Evolutionary conservation across 495 filamentous ascomycete genomes (phyloP).

Genomic region (Neurospora sp.): DNA sequence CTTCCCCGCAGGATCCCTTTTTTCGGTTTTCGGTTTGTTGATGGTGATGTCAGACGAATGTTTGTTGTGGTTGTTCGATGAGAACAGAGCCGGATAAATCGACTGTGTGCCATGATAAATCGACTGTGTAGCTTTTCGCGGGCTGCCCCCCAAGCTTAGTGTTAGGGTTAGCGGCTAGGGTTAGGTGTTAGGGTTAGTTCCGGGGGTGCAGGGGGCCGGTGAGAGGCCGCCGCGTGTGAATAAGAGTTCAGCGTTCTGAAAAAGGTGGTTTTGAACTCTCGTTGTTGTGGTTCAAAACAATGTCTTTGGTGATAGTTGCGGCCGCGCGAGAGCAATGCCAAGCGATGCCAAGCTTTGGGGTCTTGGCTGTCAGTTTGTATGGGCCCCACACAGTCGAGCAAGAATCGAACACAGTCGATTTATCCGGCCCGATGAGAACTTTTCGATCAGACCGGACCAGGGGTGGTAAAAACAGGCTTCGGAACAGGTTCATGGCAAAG

Average conservation of each 20-base stretch:
- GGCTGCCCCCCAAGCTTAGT: too few species aligned
- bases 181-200: neutral
- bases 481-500: neutral
- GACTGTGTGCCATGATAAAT: too few species aligned
- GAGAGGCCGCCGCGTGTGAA: neutral
- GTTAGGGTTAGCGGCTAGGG: neutral
- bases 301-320: neutral
- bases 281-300: neutral
- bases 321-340: too few species aligned
- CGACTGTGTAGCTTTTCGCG: too few species aligned
- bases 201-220: neutral
- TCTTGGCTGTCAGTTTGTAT: too few species aligned
- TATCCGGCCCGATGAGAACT: neutral
- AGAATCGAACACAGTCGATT: too few species aligned
- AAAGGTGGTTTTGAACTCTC: neutral
- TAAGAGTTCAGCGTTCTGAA: neutral
- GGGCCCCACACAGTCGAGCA: too few species aligned
- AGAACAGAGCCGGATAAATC: too few species aligned
- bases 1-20: neutral
- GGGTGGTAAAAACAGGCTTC: neutral
- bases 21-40: neutral
- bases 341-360: too few species aligned
- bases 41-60: neutral
- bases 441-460: neutral
- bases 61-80: neutral